These are phyloP conservation scores for Ligustrum vulgare DNA, from an alignment of 257 asterid genomes.

Conservation along the genomic window DNA sequence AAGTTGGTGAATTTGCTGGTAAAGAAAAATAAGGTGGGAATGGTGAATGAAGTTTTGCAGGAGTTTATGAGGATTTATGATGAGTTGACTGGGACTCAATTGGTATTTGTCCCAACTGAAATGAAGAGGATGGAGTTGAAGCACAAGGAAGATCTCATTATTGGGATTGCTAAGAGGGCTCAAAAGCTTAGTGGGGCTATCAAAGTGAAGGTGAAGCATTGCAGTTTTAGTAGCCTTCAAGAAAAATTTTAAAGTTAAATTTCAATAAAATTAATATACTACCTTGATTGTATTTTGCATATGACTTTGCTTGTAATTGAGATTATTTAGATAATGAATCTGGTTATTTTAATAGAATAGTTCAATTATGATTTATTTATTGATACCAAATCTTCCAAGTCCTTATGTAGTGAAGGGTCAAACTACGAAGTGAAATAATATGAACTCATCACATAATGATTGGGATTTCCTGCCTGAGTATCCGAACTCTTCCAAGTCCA, in stretches of 20 bases:
- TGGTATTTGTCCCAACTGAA: slow-evolving; percentile 37
- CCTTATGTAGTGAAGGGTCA: too few species aligned
- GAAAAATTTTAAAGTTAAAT: background rate
- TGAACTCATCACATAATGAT: too few species aligned
- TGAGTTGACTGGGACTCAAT: slow-evolving; percentile 31
- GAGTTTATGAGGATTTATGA: slow-evolving; percentile 53
- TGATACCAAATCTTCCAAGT: too few species aligned
- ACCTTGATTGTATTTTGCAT: background rate
- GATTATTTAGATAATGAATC: background rate
- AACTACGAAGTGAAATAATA: too few species aligned
- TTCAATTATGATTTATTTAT: too few species aligned
- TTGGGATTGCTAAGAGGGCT: slow-evolving; percentile 36
- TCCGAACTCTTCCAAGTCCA: too few species aligned
- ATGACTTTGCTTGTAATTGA: too few species aligned
- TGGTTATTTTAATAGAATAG: background rate
- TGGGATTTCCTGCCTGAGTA: too few species aligned
- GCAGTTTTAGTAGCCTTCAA: background rate
- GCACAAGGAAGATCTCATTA: slow-evolving; percentile 27
- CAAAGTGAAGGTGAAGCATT: slow-evolving; percentile 39
- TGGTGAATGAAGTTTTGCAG: slow-evolving; percentile 38
- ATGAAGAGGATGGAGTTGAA: slow-evolving; percentile 12
- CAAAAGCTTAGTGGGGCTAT: slow-evolving; percentile 44
- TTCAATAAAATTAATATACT: background rate
- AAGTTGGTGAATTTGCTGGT: slow-evolving; percentile 42
- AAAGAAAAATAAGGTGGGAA: slow-evolving; percentile 32